Evolutionary conservation across 495 filamentous ascomycete species (phyloP), one percentile per base, ranked within the genome.

Genomic region (Zalerion maritima): DNA sequence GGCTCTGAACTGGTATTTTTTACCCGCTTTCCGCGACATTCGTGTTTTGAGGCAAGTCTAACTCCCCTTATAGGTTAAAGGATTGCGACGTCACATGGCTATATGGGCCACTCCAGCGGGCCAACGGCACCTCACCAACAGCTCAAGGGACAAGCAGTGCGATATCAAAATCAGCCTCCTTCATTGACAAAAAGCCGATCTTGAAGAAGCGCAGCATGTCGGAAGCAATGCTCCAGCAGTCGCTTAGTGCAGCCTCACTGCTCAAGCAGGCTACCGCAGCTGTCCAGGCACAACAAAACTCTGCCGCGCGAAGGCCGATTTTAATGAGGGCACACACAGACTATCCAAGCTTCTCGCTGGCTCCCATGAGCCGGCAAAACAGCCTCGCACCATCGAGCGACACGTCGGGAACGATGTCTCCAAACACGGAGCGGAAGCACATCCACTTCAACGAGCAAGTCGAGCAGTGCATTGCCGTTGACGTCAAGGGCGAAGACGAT

Each of bases 61-160:
- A 49, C 45, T 28, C 36, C 35, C 11, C 18, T 23, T 30, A 14
- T 46, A 94, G 86, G 87, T 57, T 96, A 21, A 97, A 97, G 46
- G 89, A 97, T 41, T 85, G 78, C 47, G 89, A 97, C 48, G 84
- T 94, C 14, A 96, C 89, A 28, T 97, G 89, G 89, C 64, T 97
- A 2, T 97, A 97, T 43, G 89, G 89, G 0, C 89, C 89, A 16
- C 56, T 97, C 18, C 87, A 91, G 45, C 77, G 76, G 2, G 74
- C 63, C 25, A 57, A 47, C 21, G 62, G 47, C 5, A 55, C 10
- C 17, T 58, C 18, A 37, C 59, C 43, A 20, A 67, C 55, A 30
- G 69, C 59, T 21, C 78, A 69, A 38, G 65, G 59, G 43, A 49
- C 50, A n/a, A 56, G 41, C 35, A 64, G 60, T 26, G 54, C 60